A percentile compares a stretch with the other conserved stretches of the same genome.
Conservation (phyloP, 1,284 basidiomycete species). For the Xanthoconium separans region DNA sequence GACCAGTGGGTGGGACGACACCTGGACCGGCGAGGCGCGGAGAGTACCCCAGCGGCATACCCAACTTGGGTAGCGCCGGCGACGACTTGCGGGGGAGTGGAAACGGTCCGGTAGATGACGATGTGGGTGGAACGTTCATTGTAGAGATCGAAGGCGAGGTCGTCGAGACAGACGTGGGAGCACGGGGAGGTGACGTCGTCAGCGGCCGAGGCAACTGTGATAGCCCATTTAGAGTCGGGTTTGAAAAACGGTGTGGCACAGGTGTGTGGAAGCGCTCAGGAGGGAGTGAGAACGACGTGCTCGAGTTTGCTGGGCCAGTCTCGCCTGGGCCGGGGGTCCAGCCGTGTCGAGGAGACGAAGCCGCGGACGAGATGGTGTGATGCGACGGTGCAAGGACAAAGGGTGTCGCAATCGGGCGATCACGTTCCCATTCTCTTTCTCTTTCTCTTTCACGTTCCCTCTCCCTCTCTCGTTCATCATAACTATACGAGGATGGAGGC, state of each 20-base stretch:
- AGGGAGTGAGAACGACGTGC: slow-evolving; percentile 10
- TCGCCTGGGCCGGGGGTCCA: slow-evolving; percentile 28
- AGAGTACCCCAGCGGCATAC: slow-evolving; percentile 30
- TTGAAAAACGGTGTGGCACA: slow-evolving; percentile 27
- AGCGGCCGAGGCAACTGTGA: slow-evolving; percentile 26
- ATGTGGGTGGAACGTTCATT: slow-evolving; percentile 18
- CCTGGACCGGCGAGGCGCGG: slow-evolving; percentile 32
- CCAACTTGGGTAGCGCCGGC: slow-evolving; percentile 28
- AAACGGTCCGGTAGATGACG: slow-evolving; percentile 23
- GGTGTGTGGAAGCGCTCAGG: slow-evolving; percentile 33
- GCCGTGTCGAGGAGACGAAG: slow-evolving; percentile 30
- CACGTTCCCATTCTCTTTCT: slow-evolving; percentile 27
- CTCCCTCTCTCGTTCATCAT: slow-evolving; percentile 28
- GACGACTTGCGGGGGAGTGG: slow-evolving; percentile 26
- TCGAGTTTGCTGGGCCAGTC: slow-evolving; percentile 14
- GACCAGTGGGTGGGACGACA: slow-evolving; percentile 28
- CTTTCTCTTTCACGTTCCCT: slow-evolving; percentile 24
- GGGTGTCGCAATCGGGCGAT: slow-evolving; percentile 32
- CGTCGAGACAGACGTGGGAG: slow-evolving; percentile 12
- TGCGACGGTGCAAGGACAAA: slow-evolving; percentile 36
- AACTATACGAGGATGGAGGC: slow-evolving; percentile 20
- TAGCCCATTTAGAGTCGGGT: slow-evolving; percentile 21
- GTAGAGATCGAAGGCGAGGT: slow-evolving; percentile 17
- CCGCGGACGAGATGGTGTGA: slow-evolving; percentile 21
- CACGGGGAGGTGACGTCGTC: slow-evolving; percentile 31